Percentiles rank a stretch among this genome's conserved stretches.
Conservation (phyloP, 768 basidiomycete genomes). For the Lyophyllum semitale region DNA sequence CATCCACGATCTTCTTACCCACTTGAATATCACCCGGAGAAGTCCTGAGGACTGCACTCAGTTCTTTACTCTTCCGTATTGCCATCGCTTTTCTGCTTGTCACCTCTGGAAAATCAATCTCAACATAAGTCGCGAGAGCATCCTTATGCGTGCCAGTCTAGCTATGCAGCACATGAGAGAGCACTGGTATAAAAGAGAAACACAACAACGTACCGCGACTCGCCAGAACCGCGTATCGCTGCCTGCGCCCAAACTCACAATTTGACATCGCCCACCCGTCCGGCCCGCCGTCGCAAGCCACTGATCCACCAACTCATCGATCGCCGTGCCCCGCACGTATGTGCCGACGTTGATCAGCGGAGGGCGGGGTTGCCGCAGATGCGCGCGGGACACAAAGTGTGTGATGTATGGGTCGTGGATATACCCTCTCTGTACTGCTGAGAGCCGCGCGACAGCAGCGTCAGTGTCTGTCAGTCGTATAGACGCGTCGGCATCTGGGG, state of each 20-base stretch:
- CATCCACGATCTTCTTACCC: slow-evolving; percentile 30
- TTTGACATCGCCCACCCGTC: slow-evolving; percentile 64
- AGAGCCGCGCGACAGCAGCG: slow-evolving; percentile 80
- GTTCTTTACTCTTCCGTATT: slow-evolving; percentile 67
- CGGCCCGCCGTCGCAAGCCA: slow-evolving; percentile 55
- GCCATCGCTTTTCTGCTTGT: slow-evolving; percentile 83
- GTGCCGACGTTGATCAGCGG: slow-evolving; percentile 97
- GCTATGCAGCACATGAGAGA: slow-evolving; percentile 20
- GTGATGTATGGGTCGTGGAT: slow-evolving; percentile 74
- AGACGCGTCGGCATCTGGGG: slow-evolving; percentile 54
- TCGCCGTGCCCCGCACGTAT: slow-evolving; percentile 76
- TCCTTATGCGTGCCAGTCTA: slow-evolving; percentile 61
- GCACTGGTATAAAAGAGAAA: background rate
- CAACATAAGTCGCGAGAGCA: slow-evolving; percentile 65
- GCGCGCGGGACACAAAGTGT: slow-evolving; percentile 67
- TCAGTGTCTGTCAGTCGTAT: slow-evolving; percentile 82
- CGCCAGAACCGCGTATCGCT: slow-evolving; percentile 97
- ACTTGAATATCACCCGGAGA: slow-evolving; percentile 40
- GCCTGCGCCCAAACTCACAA: slow-evolving; percentile 93
- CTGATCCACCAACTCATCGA: slow-evolving; percentile 72
- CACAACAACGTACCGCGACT: slow-evolving; percentile 60
- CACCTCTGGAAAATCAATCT: slow-evolving; percentile 89
- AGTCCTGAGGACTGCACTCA: slow-evolving; percentile 51
- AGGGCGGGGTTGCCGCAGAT: slow-evolving; percentile 62
- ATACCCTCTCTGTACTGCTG: slow-evolving; percentile 84